These are phyloP conservation scores for Anisodus tanguticus DNA, from an alignment of 257 asterid species.

Conservation along the genomic window DNA sequence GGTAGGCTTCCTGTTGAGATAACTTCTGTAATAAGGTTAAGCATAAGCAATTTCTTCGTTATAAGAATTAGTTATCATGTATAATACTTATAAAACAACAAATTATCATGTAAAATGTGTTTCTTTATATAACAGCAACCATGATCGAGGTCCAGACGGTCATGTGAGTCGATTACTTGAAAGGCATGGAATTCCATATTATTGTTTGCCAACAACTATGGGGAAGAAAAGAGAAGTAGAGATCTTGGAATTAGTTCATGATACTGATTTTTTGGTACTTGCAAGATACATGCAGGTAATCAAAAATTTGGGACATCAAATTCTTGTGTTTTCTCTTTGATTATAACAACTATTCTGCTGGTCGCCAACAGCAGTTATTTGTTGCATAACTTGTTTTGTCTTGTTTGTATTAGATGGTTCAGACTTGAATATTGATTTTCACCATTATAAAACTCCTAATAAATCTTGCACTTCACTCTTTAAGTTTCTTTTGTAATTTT, in stretches of 20 bases:
- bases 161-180: constrained; percentile 86
- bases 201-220: constrained; percentile 50
- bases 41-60: constrained; percentile 18
- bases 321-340: constrained; percentile 2
- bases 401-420: constrained; percentile 1
- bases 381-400: neutral
- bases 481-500: neutral
- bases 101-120: constrained; percentile 13
- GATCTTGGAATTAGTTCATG: constrained; percentile 71
- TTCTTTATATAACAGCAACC: constrained; percentile 62
- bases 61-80: constrained; percentile 27
- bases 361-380: neutral
- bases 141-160: constrained; percentile 74
- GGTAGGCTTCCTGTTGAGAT: constrained; percentile 82
- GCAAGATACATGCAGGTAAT: constrained; percentile 99
- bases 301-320: neutral
- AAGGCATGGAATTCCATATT: constrained; percentile 87
- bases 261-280: constrained; percentile 87
- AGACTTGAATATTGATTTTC: neutral
- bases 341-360: neutral
- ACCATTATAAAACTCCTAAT: neutral
- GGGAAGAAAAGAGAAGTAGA: constrained; percentile 66
- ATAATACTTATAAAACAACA: neutral
- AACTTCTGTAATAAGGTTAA: constrained; percentile 76
- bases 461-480: neutral